Percentiles rank a stretch among this genome's conserved stretches.
phyloP scores from a whole-genome alignment of 75 land plant genomes.

The Picea sitchensis region DNA sequence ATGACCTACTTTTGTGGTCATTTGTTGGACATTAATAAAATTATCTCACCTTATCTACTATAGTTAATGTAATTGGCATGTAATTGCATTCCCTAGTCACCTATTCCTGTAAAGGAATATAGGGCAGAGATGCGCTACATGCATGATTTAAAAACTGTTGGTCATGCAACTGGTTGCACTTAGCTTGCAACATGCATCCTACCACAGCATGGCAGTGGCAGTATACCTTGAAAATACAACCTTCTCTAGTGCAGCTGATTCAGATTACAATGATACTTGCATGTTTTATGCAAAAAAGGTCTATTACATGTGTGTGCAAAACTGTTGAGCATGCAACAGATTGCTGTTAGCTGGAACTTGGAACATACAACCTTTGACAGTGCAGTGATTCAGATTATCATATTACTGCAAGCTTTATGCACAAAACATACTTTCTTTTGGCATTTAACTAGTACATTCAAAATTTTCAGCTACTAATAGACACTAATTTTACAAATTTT shows the following conservation, averaged over 20 bases:
- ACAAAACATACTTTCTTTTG: background rate
- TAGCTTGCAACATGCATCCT: background rate
- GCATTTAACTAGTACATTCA: background rate
- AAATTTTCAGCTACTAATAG: background rate
- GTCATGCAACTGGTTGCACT: background rate
- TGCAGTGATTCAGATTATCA: slow-evolving; percentile 5
- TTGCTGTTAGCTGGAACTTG: background rate
- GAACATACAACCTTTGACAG: background rate
- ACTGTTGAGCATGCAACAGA: background rate
- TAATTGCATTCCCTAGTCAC: background rate
- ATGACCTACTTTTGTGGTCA: too few species aligned
- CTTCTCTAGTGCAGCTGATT: too few species aligned
- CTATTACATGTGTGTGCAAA: background rate
- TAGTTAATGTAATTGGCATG: background rate
- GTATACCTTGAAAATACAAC: too few species aligned
- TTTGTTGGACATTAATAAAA: too few species aligned
- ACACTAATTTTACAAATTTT: background rate
- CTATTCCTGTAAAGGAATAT: background rate
- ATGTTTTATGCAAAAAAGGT: background rate
- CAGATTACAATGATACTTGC: too few species aligned
- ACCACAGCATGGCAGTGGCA: background rate
- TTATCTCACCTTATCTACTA: too few species aligned
- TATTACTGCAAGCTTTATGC: background rate
- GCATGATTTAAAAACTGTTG: background rate
- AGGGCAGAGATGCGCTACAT: background rate